A percentile compares a stretch with the other conserved stretches of the same genome.
Evolutionary conservation across 306 rosid genomes (phyloP).

Genomic region (Trifolium subterraneum): DNA sequence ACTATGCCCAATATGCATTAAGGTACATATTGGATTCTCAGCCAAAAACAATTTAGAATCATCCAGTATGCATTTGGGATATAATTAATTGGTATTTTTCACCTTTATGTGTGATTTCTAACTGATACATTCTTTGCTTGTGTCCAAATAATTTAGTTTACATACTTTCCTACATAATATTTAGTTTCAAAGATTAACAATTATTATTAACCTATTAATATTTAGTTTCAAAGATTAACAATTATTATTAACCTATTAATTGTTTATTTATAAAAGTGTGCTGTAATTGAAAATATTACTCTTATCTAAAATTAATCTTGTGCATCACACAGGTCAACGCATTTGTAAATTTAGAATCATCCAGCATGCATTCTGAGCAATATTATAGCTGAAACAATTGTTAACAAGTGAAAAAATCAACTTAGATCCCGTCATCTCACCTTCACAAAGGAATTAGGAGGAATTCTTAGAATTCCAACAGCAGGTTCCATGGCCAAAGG

Average conservation of each 20-base stretch:
- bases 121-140: neutral
- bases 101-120: neutral
- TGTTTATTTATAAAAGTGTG: neutral
- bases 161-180: constrained; percentile 1
- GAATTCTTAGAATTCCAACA: constrained; percentile 82
- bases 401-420: constrained; percentile 30
- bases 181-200: neutral
- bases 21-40: neutral
- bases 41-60: constrained; percentile 24
- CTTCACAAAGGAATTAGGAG: constrained; percentile 75
- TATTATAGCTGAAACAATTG: constrained; percentile 30
- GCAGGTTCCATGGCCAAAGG: constrained; percentile 96
- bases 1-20: constrained; percentile 7
- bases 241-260: neutral
- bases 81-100: neutral
- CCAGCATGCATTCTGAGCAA: constrained; percentile 5
- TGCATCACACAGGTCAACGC: neutral
- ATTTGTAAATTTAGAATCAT: neutral
- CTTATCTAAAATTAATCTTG: neutral
- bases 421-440: constrained; percentile 45
- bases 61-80: constrained; percentile 9
- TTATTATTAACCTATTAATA: neutral
- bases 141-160: neutral
- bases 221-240: neutral
- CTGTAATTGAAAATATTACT: neutral